Conservation (phyloP, 306 rosid species). For the Quercus robur region DNA sequence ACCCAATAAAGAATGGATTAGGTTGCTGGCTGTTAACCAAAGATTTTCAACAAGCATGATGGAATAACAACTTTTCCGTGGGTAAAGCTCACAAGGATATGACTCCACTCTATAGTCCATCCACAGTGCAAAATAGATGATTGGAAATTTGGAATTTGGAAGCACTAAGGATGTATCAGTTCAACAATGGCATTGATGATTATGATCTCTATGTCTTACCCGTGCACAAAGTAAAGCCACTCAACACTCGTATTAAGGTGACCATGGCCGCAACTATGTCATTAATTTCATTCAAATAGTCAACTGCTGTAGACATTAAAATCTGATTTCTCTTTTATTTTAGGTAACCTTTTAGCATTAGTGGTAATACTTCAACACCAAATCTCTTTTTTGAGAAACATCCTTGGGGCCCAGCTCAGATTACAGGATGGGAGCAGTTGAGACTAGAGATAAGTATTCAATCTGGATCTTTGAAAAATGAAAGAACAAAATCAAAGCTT, state of each 20-base stretch:
- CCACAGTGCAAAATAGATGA: neutral
- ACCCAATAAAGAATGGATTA: neutral
- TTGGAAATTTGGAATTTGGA: neutral
- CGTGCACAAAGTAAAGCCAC: neutral
- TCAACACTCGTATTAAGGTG: neutral
- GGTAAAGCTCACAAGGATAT: neutral
- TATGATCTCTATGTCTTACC: neutral
- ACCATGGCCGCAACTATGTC: neutral
- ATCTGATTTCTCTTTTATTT: no score
- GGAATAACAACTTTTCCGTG: neutral
- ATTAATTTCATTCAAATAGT: neutral
- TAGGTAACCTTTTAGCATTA: no score
- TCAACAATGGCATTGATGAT: neutral
- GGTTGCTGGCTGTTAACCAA: neutral
- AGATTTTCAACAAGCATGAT: neutral
- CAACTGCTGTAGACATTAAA: no score
- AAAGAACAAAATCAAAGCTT: neutral
- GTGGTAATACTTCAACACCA: no score
- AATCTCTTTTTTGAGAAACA: neutral
- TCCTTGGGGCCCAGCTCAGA: neutral
- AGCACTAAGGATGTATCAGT: neutral
- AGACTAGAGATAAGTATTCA: neutral
- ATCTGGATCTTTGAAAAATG: neutral
- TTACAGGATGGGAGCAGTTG: no score
- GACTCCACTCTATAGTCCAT: neutral